Evolutionary conservation across 2,329 filamentous ascomycete species (phyloP), one percentile per base, ranked within the genome.

Genomic region (Aspergillus sp.): DNA sequence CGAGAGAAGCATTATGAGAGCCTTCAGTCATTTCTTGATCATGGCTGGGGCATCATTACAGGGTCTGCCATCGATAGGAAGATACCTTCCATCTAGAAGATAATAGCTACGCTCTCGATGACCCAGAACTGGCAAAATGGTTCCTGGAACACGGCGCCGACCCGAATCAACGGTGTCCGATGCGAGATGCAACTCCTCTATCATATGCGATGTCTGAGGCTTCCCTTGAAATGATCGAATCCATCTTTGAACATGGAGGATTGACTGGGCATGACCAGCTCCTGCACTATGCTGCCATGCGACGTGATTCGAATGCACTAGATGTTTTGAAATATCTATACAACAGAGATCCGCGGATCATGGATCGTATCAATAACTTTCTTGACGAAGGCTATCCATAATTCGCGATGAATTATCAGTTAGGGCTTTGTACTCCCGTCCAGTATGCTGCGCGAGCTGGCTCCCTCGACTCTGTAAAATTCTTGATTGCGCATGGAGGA

Each of bases 71-170:
- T 49, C 34, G 38, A 49, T 49, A 43, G 16, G 16, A 34, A 34
- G 19, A 13, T 34, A 2, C 47, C 47, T 13, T 49, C 25, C 3
- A 21, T 34, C 17, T 43, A 16, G 44, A 23, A 43, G 25, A 48
- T 38, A 14, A 16, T 42, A 53, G 46, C 5, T 49, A 53, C 23
- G 40, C 51, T n/a, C 32, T 50, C 21, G 16, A 53, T 6, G 43
- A 53, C 21, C 9, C 5, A 21, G 42, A 45, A 6, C 47, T 53
- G 9, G 17, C 42, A 13, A 29, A 11, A 21, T 49, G 41, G 51
- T 53, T 53, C 36, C 21, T 53, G 20, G 14, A 46, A n/a, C 46
- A 36, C 42, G 51, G 51, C 36, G 51, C 51, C n/a, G 25, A 53
- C 38, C 51, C 51, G 2, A 53, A 53, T 23, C 49, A 53, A 53